A percentile compares a stretch with the other conserved stretches of the same genome.
Evolutionary conservation across 441 rosid species (phyloP).

Genomic region (Erodium trifolium): DNA sequence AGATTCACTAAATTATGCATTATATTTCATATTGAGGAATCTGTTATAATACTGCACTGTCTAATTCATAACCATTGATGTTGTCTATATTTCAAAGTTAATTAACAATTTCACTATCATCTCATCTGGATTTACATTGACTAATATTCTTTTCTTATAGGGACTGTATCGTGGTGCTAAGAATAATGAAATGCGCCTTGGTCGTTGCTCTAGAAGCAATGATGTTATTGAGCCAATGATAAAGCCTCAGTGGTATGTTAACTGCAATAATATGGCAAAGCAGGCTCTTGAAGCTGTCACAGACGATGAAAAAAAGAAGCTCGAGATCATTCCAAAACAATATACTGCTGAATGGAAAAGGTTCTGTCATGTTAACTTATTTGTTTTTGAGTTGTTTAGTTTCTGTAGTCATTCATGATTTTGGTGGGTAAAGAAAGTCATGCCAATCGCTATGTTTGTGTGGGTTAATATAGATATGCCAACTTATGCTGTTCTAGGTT

Average conservation of each 20-base stretch:
- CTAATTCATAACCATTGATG: background rate
- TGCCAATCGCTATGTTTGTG: too few species aligned
- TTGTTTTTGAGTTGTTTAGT: background rate
- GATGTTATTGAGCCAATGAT: conserved; percentile 87
- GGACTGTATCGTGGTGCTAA: conserved; percentile 67
- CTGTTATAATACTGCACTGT: background rate
- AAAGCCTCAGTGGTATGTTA: conserved; percentile 90
- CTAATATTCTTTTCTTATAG: conserved; percentile 27
- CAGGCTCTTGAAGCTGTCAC: conserved; percentile 72
- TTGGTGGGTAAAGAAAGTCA: background rate
- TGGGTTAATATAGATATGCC: too few species aligned
- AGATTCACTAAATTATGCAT: background rate
- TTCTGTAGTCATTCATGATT: background rate
- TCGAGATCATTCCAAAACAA: conserved; percentile 81
- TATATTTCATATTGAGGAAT: background rate
- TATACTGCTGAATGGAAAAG: conserved; percentile 73
- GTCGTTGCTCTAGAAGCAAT: conserved; percentile 68
- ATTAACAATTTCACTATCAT: background rate
- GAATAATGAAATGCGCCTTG: conserved; percentile 91
- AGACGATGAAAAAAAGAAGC: conserved; percentile 47
- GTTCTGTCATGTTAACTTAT: conserved; percentile 21
- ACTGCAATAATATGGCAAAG: conserved; percentile 60
- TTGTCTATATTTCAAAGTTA: background rate
- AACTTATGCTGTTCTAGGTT: background rate
- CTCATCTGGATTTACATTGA: background rate